Conservation (phyloP, 2,329 filamentous ascomycete species). For the Clonostachys byssicola region DNA sequence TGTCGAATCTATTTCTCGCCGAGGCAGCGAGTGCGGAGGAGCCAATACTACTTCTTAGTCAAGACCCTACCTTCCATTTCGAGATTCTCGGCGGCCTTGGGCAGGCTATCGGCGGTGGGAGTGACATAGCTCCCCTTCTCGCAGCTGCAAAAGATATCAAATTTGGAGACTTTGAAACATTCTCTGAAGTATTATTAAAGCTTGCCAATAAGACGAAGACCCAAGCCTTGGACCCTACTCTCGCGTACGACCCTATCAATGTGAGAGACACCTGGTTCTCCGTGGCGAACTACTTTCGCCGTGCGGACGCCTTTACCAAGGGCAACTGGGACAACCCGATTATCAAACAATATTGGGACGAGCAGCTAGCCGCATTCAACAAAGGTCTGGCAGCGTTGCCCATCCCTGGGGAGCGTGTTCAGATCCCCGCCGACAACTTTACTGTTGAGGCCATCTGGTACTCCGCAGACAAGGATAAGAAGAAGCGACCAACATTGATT, state of each 20-base stretch:
- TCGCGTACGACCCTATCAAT: conserved; percentile 5
- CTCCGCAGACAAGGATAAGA: conserved; percentile 1
- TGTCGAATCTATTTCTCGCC: too few relatives aligned
- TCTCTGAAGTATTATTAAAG: background rate
- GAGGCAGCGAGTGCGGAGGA: too few relatives aligned
- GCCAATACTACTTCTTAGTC: too few relatives aligned
- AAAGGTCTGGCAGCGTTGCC: conserved; percentile 22
- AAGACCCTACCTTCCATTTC: conserved; percentile 4
- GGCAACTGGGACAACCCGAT: conserved; percentile 26
- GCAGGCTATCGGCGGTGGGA: conserved; percentile 1
- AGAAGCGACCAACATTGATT: conserved; percentile 27
- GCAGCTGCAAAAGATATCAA: conserved; percentile 16
- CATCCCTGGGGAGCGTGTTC: conserved; percentile 6
- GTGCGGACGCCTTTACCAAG: conserved; percentile 28
- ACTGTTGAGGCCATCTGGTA: conserved; percentile 27
- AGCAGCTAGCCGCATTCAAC: conserved; percentile 25
- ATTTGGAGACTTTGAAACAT: conserved; percentile 5
- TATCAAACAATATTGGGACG: conserved; percentile 22
- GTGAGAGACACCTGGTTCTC: conserved; percentile 18
- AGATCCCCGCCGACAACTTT: conserved; percentile 18
- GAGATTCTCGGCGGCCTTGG: conserved; percentile 4
- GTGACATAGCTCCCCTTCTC: conserved; percentile 6
- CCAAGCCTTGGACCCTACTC: conserved; percentile 3
- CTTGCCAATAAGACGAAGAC: conserved; percentile 4
- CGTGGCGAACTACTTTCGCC: conserved; percentile 29